Percentiles rank a stretch among this genome's conserved stretches.
Evolutionary conservation across 1,284 basidiomycete species (phyloP).

Genomic region (Pisolithus thermaeus): DNA sequence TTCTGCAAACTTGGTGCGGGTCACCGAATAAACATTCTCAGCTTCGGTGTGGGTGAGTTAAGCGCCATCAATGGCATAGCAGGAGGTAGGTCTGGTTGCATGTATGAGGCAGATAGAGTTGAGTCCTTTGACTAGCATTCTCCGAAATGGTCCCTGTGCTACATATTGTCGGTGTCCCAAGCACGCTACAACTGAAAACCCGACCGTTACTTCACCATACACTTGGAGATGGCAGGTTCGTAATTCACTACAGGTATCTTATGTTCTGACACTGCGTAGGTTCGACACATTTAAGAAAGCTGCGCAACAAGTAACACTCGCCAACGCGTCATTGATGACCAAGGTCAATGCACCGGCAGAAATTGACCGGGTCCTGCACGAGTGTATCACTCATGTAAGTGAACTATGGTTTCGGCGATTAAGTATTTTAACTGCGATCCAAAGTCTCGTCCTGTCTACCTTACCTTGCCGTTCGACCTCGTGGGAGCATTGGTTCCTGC

Average conservation of each 20-base stretch:
- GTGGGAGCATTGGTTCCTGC: constrained; percentile 67
- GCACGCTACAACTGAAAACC: constrained; percentile 63
- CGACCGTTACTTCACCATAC: constrained; percentile 81
- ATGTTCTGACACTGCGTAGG: constrained; percentile 27
- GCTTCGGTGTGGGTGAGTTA: constrained; percentile 89
- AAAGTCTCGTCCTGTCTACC: constrained; percentile 84
- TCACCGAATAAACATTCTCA: constrained; percentile 28
- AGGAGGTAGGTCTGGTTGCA: constrained; percentile 39
- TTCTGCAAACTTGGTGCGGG: not conserved
- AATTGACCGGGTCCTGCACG: constrained; percentile 77
- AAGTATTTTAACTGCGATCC: not conserved
- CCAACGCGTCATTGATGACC: constrained; percentile 57
- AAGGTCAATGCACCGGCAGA: constrained; percentile 54
- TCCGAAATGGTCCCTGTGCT: constrained; percentile 90
- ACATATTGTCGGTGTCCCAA: constrained; percentile 87
- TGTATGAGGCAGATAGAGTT: not conserved
- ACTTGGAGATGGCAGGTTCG: constrained; percentile 73
- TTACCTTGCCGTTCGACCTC: constrained; percentile 84
- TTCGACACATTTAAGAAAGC: constrained; percentile 79
- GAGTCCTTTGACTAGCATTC: constrained; percentile 43
- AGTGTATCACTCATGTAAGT: constrained; percentile 61
- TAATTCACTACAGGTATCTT: not conserved
- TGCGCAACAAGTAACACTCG: constrained; percentile 69
- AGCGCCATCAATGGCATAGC: constrained; percentile 81
- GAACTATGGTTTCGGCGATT: not conserved